These are phyloP conservation scores for Leccinum arenicola DNA, from an alignment of 768 basidiomycete species.

Conservation along the genomic window DNA sequence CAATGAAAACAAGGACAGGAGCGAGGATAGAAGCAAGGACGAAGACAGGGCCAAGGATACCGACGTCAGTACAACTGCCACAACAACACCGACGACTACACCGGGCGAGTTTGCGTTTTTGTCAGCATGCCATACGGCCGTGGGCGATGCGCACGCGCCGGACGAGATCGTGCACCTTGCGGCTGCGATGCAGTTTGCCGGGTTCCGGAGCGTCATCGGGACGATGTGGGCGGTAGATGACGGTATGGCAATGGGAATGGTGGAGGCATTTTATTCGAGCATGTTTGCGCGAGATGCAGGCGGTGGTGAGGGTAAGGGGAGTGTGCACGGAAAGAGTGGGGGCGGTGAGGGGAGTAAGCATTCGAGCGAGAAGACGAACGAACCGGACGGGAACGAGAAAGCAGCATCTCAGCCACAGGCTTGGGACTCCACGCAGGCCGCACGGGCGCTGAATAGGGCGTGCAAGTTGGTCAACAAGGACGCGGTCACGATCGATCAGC, in stretches of 20 bases:
- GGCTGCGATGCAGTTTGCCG: slow-evolving; percentile 34
- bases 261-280: slow-evolving; percentile 21
- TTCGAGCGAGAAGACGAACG: neutral
- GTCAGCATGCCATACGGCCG: slow-evolving; percentile 35
- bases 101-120: slow-evolving; percentile 30
- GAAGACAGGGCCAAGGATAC: neutral
- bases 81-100: neutral
- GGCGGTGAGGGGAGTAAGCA: neutral
- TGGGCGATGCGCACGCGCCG: slow-evolving; percentile 18
- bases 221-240: slow-evolving; percentile 35
- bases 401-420: neutral
- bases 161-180: slow-evolving; percentile 37
- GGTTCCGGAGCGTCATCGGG: slow-evolving; percentile 35
- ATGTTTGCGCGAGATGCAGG: slow-evolving; percentile 9
- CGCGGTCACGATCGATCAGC: slow-evolving; percentile 24
- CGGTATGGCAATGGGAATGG: slow-evolving; percentile 17
- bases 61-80: neutral
- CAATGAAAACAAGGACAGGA: neutral
- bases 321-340: neutral
- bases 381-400: neutral
- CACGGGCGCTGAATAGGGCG: slow-evolving; percentile 19
- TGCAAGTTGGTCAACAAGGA: slow-evolving; percentile 20
- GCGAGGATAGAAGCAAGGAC: neutral
- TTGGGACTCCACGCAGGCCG: slow-evolving; percentile 18
- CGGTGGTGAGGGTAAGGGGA: neutral